phyloP scores from a whole-genome alignment of 139 green algal genomes.

The Coelastrella sp. region DNA sequence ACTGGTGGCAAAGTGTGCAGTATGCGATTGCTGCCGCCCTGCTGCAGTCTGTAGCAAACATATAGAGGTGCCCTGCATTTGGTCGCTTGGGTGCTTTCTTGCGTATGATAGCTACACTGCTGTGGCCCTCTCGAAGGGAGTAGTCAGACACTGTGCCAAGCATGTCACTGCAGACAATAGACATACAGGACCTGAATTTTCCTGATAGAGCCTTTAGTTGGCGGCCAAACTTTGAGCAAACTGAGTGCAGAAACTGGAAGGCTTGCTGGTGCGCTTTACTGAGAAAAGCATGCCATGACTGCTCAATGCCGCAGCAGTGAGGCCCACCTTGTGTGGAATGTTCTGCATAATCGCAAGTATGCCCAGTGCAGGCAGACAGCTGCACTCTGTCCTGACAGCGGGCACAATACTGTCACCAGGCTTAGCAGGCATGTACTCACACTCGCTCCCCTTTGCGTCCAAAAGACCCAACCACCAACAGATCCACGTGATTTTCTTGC shows the following conservation, averaged over 20 bases:
- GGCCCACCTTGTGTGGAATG: no score
- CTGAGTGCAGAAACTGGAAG: no score
- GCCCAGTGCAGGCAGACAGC: no score
- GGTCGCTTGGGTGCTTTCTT: slow-evolving; percentile 34
- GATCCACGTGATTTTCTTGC: slow-evolving; percentile 39
- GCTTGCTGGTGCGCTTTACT: no score
- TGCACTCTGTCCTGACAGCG: neutral
- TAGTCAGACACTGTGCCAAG: slow-evolving; percentile 65
- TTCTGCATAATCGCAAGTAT: no score
- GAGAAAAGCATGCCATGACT: no score
- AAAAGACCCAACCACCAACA: slow-evolving; percentile 67
- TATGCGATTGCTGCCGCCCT: slow-evolving; percentile 63
- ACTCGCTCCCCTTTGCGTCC: slow-evolving; percentile 67
- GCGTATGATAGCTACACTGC: slow-evolving; percentile 60
- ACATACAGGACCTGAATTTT: neutral
- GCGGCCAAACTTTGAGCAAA: no score
- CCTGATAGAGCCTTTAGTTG: no score
- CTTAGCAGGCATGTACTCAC: slow-evolving; percentile 47
- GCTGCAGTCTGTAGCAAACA: slow-evolving; percentile 65
- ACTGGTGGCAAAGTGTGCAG: slow-evolving; percentile 54
- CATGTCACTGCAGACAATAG: slow-evolving; percentile 57
- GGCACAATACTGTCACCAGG: neutral
- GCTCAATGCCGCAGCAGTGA: no score
- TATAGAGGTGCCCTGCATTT: slow-evolving; percentile 31
- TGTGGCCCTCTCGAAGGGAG: slow-evolving; percentile 54